phyloP scores from a whole-genome alignment of 139 green algal genomes.

The Closterium sp. region DNA sequence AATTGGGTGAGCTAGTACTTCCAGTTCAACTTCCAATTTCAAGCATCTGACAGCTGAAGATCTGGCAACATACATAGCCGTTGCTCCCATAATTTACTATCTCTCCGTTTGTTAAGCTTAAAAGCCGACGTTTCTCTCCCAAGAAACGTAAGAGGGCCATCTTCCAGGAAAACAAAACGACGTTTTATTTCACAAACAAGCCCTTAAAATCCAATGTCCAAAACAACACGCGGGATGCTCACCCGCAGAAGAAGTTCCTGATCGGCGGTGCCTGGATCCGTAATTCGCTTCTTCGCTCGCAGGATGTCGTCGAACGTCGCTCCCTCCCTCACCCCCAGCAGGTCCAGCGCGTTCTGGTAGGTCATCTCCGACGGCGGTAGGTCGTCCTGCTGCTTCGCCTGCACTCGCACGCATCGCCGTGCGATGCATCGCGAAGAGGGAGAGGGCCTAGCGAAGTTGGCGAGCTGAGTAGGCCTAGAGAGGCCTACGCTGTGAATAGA shows the following conservation, averaged over 20 bases:
- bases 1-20: no score
- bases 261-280: not conserved
- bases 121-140: no score
- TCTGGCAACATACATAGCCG: no score
- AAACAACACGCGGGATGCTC: not conserved
- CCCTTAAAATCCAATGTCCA: no score
- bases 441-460: not conserved
- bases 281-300: constrained; percentile 34
- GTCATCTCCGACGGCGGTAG: constrained; percentile 42
- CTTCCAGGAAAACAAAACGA: no score
- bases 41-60: no score
- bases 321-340: constrained; percentile 35
- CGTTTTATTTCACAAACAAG: no score
- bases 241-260: constrained; percentile 8
- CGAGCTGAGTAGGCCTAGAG: not conserved
- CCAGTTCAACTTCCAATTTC: no score
- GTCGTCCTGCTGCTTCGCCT: constrained; percentile 27
- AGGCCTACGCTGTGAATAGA: not conserved
- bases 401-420: not conserved
- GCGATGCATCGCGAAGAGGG: not conserved
- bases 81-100: no score
- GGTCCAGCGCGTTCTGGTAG: constrained; percentile 24
- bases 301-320: constrained; percentile 49
- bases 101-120: no score
- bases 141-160: no score